Base-by-base conservation (phyloP, 2,329 filamentous ascomycete genomes). In the Pseudogymnoascus sp. region DNA sequence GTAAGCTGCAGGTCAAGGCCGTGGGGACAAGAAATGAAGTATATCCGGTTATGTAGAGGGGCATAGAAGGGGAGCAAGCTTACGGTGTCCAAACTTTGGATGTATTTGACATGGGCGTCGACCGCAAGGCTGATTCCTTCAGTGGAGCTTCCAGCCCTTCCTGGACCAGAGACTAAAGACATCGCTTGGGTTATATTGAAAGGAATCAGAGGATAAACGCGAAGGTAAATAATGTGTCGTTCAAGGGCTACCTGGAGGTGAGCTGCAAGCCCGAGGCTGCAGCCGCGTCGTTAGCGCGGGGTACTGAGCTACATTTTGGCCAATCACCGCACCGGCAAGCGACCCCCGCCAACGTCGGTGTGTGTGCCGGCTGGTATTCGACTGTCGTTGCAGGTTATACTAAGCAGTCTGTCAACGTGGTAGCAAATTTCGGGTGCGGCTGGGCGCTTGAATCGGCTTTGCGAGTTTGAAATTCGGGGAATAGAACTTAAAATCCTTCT, bases 61-160 rank as follows among this genome's bases (percentile, higher is more conserved):
- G 62, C 66, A 65, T 65, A 67, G 62, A 65, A 61, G 63, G 64
- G 63, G 59, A 59, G 65, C 65, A 67, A 63, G 81, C 84, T 76
- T 80, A 89, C 86, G 67, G 88, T 92, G 76, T 99, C 92, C 68
- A 99, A 82, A 71, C 89, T 91, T 76, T 96, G 91, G 68, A 99
- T 91, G 75, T 97, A 99, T 73, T 86, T 85, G 70, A 97, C 91
- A 74, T 99, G 94, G 21, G 81, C 79, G 39, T 71, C 68, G 35
- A 72, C 68, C 4, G 68, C 70, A 41, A 74, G 72, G 60, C 70
- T 69, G n/a, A 72, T 61, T 62, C 72, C 70, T 2, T 69, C 68
- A n/a, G 71, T 67, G 27, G 63, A 58, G 21, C 36, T 58, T 38
- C 65, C 65, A 48, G 69, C 71, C 10, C 66, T 66, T 42, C 71